A percentile compares a stretch with the other conserved stretches of the same genome.
These are phyloP conservation scores for Cadophora luteo-olivacea DNA, from an alignment of 2,329 filamentous ascomycete species.

Conservation along the genomic window DNA sequence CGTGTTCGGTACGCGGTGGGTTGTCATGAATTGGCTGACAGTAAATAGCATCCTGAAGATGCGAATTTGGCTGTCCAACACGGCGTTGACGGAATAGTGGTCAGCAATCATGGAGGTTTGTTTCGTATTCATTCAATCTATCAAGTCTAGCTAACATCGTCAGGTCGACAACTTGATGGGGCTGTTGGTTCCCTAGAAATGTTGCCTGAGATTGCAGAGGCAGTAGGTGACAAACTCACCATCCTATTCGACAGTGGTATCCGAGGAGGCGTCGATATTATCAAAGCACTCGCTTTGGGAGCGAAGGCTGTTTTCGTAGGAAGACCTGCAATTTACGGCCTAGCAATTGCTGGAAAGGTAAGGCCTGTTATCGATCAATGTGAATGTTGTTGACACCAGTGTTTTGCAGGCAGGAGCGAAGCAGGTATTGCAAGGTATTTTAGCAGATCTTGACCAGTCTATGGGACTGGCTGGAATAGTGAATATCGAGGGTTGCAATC, in stretches of 20 bases:
- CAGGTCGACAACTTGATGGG: constrained; percentile 61
- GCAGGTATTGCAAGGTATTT: constrained; percentile 55
- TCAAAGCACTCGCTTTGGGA: constrained; percentile 62
- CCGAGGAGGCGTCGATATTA: constrained; percentile 60
- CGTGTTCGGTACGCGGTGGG: neutral
- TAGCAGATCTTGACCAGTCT: constrained; percentile 60
- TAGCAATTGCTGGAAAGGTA: constrained; percentile 58
- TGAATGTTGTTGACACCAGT: neutral
- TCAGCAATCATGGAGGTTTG: constrained; percentile 65
- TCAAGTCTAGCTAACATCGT: neutral
- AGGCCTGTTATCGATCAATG: neutral
- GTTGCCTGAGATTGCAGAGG: constrained; percentile 65
- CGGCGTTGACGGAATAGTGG: constrained; percentile 58
- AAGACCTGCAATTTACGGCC: constrained; percentile 63
- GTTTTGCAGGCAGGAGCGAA: constrained; percentile 53
- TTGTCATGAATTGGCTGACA: neutral
- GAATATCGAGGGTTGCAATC: constrained; percentile 38
- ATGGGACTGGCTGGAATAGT: constrained; percentile 60
- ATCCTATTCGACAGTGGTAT: constrained; percentile 68
- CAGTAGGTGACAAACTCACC: constrained; percentile 63
- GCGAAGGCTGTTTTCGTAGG: constrained; percentile 64
- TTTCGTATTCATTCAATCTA: constrained; percentile 22
- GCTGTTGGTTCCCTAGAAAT: constrained; percentile 61
- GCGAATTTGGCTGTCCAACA: constrained; percentile 52
- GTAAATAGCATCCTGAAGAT: constrained; percentile 51